A percentile compares a stretch with the other conserved stretches of the same genome.
These are phyloP conservation scores for Aphanomyces stellatus DNA, from an alignment of 352 stramenopile genomes.

Conservation along the genomic window DNA sequence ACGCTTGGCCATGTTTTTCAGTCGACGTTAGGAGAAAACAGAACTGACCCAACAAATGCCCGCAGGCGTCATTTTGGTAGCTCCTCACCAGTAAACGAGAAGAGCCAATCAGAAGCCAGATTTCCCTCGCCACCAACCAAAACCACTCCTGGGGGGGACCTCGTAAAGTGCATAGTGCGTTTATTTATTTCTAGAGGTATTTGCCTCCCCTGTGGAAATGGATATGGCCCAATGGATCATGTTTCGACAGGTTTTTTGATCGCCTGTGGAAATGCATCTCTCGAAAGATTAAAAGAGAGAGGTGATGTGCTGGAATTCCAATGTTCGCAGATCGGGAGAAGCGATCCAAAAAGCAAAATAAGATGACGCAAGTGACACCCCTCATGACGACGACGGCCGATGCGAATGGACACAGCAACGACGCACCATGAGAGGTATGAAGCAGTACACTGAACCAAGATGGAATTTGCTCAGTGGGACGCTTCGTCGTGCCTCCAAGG, in stretches of 20 bases:
- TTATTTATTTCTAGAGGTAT: background rate
- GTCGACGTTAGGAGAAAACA: slow-evolving; percentile 21
- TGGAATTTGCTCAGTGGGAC: too few species aligned
- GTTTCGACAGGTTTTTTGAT: background rate
- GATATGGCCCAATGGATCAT: background rate
- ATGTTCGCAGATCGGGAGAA: too few species aligned
- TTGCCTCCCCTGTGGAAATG: too few species aligned
- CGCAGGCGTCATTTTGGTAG: slow-evolving; percentile 7
- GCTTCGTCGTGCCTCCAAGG: too few species aligned
- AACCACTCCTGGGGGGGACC: slow-evolving; percentile 6
- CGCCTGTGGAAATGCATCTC: too few species aligned
- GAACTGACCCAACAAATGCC: slow-evolving; percentile 12
- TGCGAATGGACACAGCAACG: too few species aligned
- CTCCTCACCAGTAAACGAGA: slow-evolving; percentile 20
- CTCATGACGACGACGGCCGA: too few species aligned
- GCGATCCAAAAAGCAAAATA: too few species aligned
- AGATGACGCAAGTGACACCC: background rate
- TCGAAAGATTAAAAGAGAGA: background rate
- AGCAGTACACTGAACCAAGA: too few species aligned
- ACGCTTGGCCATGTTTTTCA: slow-evolving; percentile 25
- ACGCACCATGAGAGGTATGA: too few species aligned
- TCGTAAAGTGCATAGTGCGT: background rate
- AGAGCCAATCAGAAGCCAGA: background rate
- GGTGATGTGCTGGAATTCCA: too few species aligned
- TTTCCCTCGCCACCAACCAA: slow-evolving; percentile 20